These are phyloP conservation scores for Circinella umbellata DNA, from an alignment of 371 early-diverging fungal species.

Conservation along the genomic window DNA sequence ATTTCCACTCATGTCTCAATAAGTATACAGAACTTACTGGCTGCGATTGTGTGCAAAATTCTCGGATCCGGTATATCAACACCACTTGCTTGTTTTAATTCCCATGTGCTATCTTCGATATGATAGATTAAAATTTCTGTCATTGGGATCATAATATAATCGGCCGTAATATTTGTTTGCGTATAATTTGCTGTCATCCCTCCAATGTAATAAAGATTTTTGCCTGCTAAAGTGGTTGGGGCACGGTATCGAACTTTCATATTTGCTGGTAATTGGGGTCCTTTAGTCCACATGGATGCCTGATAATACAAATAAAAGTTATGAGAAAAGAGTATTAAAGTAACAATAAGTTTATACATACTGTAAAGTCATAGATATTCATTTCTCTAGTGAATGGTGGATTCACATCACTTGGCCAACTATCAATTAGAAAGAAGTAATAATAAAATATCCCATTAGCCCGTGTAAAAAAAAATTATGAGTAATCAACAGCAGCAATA, in stretches of 20 bases:
- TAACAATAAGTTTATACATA: neutral
- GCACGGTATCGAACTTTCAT: neutral
- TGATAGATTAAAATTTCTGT: neutral
- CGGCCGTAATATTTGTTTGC: neutral
- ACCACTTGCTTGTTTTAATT: neutral
- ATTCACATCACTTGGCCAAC: neutral
- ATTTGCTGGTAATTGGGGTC: neutral
- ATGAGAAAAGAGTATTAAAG: neutral
- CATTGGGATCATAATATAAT: neutral
- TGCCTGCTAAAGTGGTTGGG: neutral
- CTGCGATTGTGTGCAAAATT: neutral
- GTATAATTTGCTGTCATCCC: slow-evolving; percentile 2
- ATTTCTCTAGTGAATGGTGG: slow-evolving; percentile 1
- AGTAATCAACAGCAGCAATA: neutral
- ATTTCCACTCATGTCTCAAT: neutral
- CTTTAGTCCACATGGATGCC: neutral
- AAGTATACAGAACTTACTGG: neutral
- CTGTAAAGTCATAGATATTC: neutral
- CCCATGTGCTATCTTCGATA: neutral
- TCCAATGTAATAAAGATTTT: neutral
- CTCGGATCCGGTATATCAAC: neutral
- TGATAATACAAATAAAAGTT: neutral
- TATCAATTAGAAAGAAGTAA: neutral
- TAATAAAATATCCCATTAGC: neutral
- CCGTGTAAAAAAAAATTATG: neutral